Percentiles rank a stretch among this genome's conserved stretches.
These are phyloP conservation scores for Teratosphaeria pseudoeucalypti DNA, from an alignment of 2,329 filamentous ascomycete genomes.

Conservation along the genomic window DNA sequence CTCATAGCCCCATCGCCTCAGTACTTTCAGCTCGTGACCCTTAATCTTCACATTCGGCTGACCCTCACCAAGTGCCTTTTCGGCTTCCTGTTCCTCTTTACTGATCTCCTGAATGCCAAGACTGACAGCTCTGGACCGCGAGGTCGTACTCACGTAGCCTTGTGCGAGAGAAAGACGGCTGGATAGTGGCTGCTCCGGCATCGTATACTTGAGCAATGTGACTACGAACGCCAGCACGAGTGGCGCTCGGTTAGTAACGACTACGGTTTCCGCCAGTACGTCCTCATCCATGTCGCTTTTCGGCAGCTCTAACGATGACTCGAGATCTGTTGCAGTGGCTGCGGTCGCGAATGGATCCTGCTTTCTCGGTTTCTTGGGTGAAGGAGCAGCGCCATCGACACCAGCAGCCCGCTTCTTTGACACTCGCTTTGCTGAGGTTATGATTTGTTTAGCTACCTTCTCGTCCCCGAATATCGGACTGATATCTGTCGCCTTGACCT, in stretches of 20 bases:
- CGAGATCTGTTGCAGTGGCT: constrained; percentile 45
- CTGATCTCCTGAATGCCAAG: constrained; percentile 59
- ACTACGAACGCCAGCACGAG: constrained; percentile 72
- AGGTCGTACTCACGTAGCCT: constrained; percentile 73
- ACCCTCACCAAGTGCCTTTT: constrained; percentile 63
- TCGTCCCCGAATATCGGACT: constrained; percentile 39
- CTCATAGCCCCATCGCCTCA: constrained; percentile 68
- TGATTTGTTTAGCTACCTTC: constrained; percentile 46
- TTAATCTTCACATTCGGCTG: constrained; percentile 64
- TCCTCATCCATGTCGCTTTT: constrained; percentile 45
- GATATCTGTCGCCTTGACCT: constrained; percentile 35
- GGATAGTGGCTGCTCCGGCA: constrained; percentile 77
- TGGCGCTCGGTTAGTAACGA: constrained; percentile 73
- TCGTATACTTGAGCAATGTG: constrained; percentile 63
- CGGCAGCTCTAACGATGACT: constrained; percentile 53
- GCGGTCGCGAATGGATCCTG: constrained; percentile 19
- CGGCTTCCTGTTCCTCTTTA: constrained; percentile 51
- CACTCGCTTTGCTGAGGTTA: constrained; percentile 46
- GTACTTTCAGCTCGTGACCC: constrained; percentile 61
- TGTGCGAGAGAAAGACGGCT: constrained; percentile 74
- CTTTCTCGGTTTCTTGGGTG: constrained; percentile 31
- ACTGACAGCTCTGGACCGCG: constrained; percentile 62
- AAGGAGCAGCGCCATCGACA: constrained; percentile 19
- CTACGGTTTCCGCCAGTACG: constrained; percentile 44
- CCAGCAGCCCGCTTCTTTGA: constrained; percentile 44